Conservation (phyloP, 2,329 filamentous ascomycete species). For the Ophiostoma triangulosporum region DNA sequence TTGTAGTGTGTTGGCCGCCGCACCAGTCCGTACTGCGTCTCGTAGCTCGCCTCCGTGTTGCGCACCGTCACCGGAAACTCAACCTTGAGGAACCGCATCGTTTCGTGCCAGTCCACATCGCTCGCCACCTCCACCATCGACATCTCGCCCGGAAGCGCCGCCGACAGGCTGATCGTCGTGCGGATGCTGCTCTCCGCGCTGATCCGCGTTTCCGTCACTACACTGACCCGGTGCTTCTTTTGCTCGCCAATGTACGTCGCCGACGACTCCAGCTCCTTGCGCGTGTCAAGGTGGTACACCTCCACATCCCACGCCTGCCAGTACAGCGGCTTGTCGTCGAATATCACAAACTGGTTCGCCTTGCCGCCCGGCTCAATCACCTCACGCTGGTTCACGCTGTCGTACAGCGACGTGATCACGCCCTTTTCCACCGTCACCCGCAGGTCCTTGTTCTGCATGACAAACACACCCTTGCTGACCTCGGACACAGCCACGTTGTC, state of each 20-base stretch:
- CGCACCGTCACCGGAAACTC: slow-evolving; percentile 89
- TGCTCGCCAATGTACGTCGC: slow-evolving; percentile 59
- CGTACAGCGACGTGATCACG: slow-evolving; percentile 71
- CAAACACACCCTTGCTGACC: slow-evolving; percentile 47
- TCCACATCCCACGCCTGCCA: slow-evolving; percentile 99
- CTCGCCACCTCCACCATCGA: slow-evolving; percentile 66
- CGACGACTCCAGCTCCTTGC: slow-evolving; percentile 57
- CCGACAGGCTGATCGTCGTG: slow-evolving; percentile 69
- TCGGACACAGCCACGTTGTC: background rate
- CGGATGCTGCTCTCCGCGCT: slow-evolving; percentile 76
- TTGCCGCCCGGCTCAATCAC: slow-evolving; percentile 60
- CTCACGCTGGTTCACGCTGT: slow-evolving; percentile 60
- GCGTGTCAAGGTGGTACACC: slow-evolving; percentile 83
- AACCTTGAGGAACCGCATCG: slow-evolving; percentile 96
- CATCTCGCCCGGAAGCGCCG: slow-evolving; percentile 48
- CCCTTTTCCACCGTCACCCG: slow-evolving; percentile 60
- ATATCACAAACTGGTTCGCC: slow-evolving; percentile 85
- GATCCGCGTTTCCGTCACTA: slow-evolving; percentile 76
- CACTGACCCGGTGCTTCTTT: slow-evolving; percentile 62
- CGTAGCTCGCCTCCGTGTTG: slow-evolving; percentile 88
- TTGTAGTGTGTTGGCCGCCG: slow-evolving; percentile 94
- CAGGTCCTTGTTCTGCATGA: slow-evolving; percentile 67
- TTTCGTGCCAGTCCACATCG: slow-evolving; percentile 94
- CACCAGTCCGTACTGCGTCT: slow-evolving; percentile 85
- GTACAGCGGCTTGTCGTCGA: slow-evolving; percentile 93